phyloP scores from a whole-genome alignment of 1,139 yeast genomes.

The Lodderomyces parapsilosis region DNA sequence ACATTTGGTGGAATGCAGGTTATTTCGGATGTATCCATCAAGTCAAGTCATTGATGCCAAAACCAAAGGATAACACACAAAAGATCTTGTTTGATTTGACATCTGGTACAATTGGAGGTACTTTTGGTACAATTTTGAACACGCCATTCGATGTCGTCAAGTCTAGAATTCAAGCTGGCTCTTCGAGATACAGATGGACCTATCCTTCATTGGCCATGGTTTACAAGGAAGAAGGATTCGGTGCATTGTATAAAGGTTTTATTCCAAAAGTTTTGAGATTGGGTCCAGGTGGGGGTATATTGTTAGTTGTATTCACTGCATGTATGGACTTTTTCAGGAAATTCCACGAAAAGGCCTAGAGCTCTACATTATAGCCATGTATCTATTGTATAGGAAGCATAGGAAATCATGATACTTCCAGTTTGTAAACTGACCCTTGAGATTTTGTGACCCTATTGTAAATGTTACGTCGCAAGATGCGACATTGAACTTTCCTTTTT shows the following conservation, averaged over 20 bases:
- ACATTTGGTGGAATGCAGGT: constrained; percentile 95
- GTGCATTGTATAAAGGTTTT: constrained; percentile 90
- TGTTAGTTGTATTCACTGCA: constrained; percentile 90
- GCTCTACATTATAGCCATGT: not conserved
- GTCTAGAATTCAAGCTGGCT: constrained; percentile 92
- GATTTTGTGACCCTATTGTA: too few species aligned
- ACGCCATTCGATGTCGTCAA: constrained; percentile 98
- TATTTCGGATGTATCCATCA: constrained; percentile 95
- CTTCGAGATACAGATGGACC: constrained; percentile 89
- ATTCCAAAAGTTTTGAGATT: constrained; percentile 94
- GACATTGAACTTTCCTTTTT: not conserved
- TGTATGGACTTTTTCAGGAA: constrained; percentile 92
- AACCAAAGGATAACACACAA: constrained; percentile 64
- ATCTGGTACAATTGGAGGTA: constrained; percentile 96
- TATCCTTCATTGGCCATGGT: constrained; percentile 75
- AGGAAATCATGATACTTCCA: too few species aligned
- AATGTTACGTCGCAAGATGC: too few species aligned
- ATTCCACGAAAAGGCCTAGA: constrained; percentile 35
- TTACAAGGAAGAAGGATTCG: constrained; percentile 85
- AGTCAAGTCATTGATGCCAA: constrained; percentile 75
- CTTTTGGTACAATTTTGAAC: constrained; percentile 88
- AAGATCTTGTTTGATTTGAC: constrained; percentile 83
- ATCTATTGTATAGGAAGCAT: not conserved
- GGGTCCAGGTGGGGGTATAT: constrained; percentile 99
- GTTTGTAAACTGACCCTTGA: too few species aligned